Percentiles rank a stretch among this genome's conserved stretches.
These are phyloP conservation scores for Lentinula guzmanii DNA, from an alignment of 768 basidiomycete genomes.

Conservation along the genomic window DNA sequence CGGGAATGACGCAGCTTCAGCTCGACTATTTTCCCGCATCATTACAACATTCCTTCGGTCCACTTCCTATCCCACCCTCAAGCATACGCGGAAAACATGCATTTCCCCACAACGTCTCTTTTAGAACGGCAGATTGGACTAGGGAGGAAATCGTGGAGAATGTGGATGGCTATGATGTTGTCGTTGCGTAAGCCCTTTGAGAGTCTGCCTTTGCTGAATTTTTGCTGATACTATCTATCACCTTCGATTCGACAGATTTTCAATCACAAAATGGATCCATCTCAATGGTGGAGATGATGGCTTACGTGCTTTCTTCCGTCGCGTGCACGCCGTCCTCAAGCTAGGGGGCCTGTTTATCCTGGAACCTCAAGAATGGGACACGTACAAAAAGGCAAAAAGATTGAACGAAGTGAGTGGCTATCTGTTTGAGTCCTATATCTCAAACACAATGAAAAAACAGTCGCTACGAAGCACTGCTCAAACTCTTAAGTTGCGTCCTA, in stretches of 20 bases:
- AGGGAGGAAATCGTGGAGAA: constrained; percentile 49
- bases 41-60: constrained; percentile 69
- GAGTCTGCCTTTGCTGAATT: neutral
- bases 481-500: constrained; percentile 51
- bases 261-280: constrained; percentile 91
- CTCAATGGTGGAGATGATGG: constrained; percentile 75
- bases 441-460: constrained; percentile 16
- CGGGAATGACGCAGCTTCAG: neutral
- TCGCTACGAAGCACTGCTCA: constrained; percentile 57
- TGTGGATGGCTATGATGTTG: constrained; percentile 61
- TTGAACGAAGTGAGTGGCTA: constrained; percentile 46
- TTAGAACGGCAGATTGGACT: constrained; percentile 75
- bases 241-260: constrained; percentile 46
- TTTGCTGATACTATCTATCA: neutral
- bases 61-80: constrained; percentile 59
- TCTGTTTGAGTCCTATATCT: neutral
- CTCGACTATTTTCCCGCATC: constrained; percentile 71
- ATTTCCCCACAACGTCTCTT: constrained; percentile 79
- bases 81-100: constrained; percentile 21
- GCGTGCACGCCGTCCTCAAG: constrained; percentile 50
- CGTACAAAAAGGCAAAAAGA: constrained; percentile 72
- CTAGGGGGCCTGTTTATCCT: constrained; percentile 66
- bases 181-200: constrained; percentile 63
- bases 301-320: constrained; percentile 59
- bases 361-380: constrained; percentile 83